These are phyloP conservation scores for Trichoderma sp. DNA, from an alignment of 2,329 filamentous ascomycete species.

Conservation along the genomic window DNA sequence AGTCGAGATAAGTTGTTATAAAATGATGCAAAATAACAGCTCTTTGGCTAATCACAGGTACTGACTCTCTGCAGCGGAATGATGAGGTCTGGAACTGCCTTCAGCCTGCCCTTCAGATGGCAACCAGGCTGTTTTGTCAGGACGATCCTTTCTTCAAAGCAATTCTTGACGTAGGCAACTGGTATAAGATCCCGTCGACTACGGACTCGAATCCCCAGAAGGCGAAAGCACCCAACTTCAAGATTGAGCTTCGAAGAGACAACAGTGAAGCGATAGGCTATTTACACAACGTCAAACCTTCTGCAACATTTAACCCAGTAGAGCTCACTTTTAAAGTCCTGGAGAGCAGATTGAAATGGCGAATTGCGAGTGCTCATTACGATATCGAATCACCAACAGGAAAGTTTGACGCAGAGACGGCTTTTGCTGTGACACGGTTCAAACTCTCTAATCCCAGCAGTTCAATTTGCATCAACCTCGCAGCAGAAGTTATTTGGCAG, in stretches of 20 bases:
- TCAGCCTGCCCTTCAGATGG: conserved; percentile 31
- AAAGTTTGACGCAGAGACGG: not conserved
- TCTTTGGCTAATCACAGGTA: not conserved
- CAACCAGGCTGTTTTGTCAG: conserved; percentile 26
- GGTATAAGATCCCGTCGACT: conserved; percentile 20
- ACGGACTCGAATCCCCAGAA: conserved; percentile 17
- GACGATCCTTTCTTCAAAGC: conserved; percentile 25
- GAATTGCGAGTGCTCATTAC: conserved; percentile 8
- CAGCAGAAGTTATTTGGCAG: conserved; percentile 28
- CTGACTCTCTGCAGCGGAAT: conserved; percentile 18
- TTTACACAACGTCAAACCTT: not conserved
- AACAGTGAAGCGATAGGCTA: not conserved
- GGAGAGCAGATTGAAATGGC: not conserved
- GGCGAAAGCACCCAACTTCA: not conserved
- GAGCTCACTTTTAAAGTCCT: not conserved
- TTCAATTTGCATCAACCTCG: conserved; percentile 12
- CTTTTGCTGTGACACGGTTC: not conserved
- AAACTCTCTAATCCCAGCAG: not conserved
- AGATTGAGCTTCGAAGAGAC: not conserved
- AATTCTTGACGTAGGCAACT: conserved; percentile 29
- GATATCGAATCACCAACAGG: not conserved
- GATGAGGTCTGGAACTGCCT: conserved; percentile 32
- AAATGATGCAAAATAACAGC: not conserved
- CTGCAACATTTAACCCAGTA: not conserved
- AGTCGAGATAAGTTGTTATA: not conserved